Base-by-base conservation (phyloP, 2,329 filamentous ascomycete genomes). In the Penicillium sp. region DNA sequence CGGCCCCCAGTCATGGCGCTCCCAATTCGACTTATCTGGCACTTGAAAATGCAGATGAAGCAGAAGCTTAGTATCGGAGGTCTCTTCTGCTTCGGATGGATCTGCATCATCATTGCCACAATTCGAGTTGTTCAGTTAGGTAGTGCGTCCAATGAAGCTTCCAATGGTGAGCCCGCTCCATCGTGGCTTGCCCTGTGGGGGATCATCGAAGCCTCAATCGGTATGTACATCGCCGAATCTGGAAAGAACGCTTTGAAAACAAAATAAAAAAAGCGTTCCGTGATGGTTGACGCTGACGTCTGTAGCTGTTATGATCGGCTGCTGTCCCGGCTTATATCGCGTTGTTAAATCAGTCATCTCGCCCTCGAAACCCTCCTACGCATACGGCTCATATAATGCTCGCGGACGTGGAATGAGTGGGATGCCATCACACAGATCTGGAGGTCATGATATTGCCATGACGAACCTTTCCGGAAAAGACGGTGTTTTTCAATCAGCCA, bases 181-280 rank as follows among this genome's bases (percentile, higher is more conserved):
- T 62, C 64, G 5, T 70, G 67, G 68, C 49, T 71, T 9, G 60
- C 63, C 5, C 49, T 70, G 13, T 70, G 67, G 67, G 65, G 61
- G 6, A 61, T 64, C 9, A 62, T 69, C 29, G 67, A 71, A 50
- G 56, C 57, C 8, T 58, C 66, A 26, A 66, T 67, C 42, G 66
- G 67, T 68, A 59, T 34, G 48, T 39, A 11, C 13, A 34, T 40
- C 18, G 5, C 12, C 29, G 28, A 11, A 13, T 33, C 18, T 11
- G 11, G 4, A 32, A 32, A 32, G 29, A 32, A 32, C 4, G 18
- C 18, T 18, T 18, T 18, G 18, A 18, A 18, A 18, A 18, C 18
- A 18, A 18, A 18, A 18, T 3, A 18, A 18, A 18, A 18, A 18
- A 18, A 18, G 1, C 2, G 18, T 18, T 18, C 18, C 29, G 3